Conservation (phyloP, 2,329 filamentous ascomycete genomes). For the Ophiostoma sp. region DNA sequence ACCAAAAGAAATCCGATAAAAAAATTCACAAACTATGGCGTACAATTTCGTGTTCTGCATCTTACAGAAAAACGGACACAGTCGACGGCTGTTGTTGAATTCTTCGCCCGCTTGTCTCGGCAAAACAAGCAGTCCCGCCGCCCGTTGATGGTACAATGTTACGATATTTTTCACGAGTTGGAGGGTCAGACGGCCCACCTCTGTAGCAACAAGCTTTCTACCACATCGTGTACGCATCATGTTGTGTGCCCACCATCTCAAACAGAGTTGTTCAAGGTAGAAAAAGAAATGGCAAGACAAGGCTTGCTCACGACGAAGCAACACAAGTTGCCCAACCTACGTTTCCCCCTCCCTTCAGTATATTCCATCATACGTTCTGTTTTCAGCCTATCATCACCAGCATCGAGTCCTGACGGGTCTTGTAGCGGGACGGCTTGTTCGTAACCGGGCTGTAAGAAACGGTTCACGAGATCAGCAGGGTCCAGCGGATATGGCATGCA, state of each 20-base stretch:
- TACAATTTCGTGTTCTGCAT: background rate
- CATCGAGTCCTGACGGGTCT: background rate
- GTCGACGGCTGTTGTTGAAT: background rate
- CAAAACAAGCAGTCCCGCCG: background rate
- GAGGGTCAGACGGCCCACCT: background rate
- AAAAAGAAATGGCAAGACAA: background rate
- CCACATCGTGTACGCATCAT: background rate
- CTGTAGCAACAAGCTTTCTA: background rate
- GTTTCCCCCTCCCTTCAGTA: background rate
- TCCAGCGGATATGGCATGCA: background rate
- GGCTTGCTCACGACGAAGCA: background rate
- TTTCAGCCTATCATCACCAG: background rate
- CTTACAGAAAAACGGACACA: too few relatives aligned
- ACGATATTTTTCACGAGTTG: too few relatives aligned
- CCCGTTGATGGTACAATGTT: background rate
- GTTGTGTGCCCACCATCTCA: background rate
- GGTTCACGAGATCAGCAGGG: slow-evolving; percentile 8
- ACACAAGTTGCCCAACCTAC: background rate
- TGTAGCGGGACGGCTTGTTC: background rate
- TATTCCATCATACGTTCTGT: background rate
- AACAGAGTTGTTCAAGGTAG: background rate
- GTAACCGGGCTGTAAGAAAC: slow-evolving; percentile 1
- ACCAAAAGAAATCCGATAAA: too few relatives aligned
- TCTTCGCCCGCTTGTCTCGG: background rate
- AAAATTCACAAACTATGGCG: too few relatives aligned